Base-by-base conservation (phyloP, 495 filamentous ascomycete species). In the Podospora appendiculata region DNA sequence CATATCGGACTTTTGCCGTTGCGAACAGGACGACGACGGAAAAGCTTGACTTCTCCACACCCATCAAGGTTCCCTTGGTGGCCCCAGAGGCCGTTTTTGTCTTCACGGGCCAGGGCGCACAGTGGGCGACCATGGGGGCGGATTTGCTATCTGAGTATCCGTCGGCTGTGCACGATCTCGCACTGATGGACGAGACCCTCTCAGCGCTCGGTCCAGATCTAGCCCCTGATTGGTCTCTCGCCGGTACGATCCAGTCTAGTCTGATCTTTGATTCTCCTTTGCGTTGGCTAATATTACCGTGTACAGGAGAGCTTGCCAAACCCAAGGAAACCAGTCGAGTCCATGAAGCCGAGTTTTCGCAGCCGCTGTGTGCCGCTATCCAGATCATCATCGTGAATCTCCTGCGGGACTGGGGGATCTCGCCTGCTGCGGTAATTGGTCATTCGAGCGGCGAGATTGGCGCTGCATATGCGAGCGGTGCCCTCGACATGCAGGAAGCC, bases 401-500 rank as follows among this genome's bases (percentile, higher is more conserved):
- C 1, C 58, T 85, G 0, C 33, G 40, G 0, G 59, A 45, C 1
- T 69, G 70, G 38, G 74, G 70, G 2, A 58, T 85, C 11, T 33
- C 41, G 1, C 70, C 75, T 0, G 40, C 54, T 1, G 70, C 72
- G 7, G 77, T 83, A 0, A 69, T 83, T 1, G 82, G 83, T 19
- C 81, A 85, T 54, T 83, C 79, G 0, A 77, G 71, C 34, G 82
- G 83, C 12, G 83, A 86, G 57, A 84, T 85, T 49, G 75, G 47
- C 0, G 75, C 73, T 0, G 74, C 76, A 0, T 77, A 74, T 81
- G 51, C 73, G 72, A 18, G 57, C 58, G 33, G 68, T 25, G 19
- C 45, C 12, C 11, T 32, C 12, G 32, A 14, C 16, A 12, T 19
- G 14, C 17, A 34, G 32, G 19, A 47, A n/a, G 45, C 45, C 17